Base-by-base conservation (phyloP, 2,329 filamentous ascomycete species). In the Xylaria sp. region DNA sequence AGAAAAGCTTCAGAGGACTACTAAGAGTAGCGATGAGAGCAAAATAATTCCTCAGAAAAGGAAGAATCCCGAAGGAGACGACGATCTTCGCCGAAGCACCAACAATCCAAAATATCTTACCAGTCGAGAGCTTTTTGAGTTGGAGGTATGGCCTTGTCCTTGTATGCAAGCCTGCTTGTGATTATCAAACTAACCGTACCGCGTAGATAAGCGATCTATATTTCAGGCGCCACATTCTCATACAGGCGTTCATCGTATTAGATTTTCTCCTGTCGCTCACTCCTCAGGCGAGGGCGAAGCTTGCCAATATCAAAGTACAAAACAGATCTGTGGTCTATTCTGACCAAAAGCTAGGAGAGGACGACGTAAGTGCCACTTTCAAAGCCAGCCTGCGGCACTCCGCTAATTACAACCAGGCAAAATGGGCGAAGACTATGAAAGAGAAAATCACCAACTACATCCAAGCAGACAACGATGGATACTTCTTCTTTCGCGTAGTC, bases 101-200 rank as follows among this genome's bases (percentile, higher is more conserved):
- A 97, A 96, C 75, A 99, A 99, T 66, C 93, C 95, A 1, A 99
- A 97, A 69, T 99, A 99, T 70, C 82, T 99, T 17, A 99, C 94
- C n/a, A 97, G 92, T 71, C 84, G 89, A 61, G 95, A 99, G 70
- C 79, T 99, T 1, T 99, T 99, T 72, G 91, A 95, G 66, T 83
- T 99, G 42, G 94, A 99, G 82, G 89, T 91, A 79, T 56, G 76
- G 66, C 45, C 20, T 22, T 43, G 7, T 16, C 16, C 41, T 40
- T 4, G n/a, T 48, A 20, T 19, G 21, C 13, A n/a, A 7, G 18
- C 11, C 7, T 7, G 4, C 8, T 11, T 4, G 4, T 7, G 7
- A 5, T 26, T 17, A 17, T 13, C 9, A 39, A 46, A 46, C 51
- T 52, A 63, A 54, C 59, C 69, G 73, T 54, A 66, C 50, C 44